Conservation (phyloP, 2,329 filamentous ascomycete genomes). For the Penicillium hesseltinei region DNA sequence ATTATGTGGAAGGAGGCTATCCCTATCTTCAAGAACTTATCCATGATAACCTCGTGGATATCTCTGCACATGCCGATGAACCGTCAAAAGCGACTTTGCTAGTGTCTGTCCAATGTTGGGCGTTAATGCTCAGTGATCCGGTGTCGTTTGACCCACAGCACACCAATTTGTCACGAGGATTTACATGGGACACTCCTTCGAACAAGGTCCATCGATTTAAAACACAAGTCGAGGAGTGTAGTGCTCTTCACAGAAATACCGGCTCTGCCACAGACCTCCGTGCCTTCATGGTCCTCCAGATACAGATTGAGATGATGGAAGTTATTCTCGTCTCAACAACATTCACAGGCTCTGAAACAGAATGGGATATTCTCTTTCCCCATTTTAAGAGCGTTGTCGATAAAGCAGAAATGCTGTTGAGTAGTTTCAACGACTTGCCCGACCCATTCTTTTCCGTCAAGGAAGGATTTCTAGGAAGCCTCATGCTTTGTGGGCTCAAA, state of each 20-base stretch:
- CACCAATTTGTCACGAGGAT: background rate
- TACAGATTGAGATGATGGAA: background rate
- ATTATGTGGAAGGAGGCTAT: background rate
- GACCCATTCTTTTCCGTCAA: slow-evolving; percentile 2
- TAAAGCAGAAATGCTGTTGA: background rate
- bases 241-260: background rate
- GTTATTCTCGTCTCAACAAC: background rate
- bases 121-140: background rate
- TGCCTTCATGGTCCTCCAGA: background rate
- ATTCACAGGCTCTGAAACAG: background rate
- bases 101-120: background rate
- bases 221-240: background rate
- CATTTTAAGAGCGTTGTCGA: background rate
- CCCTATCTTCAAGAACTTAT: background rate
- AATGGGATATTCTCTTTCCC: slow-evolving; percentile 1
- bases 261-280: background rate
- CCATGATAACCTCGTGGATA: background rate
- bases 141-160: background rate
- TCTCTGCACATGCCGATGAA: background rate
- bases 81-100: background rate
- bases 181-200: background rate
- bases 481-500: slow-evolving; percentile 3
- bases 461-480: background rate
- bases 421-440: background rate
- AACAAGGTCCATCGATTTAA: background rate